A percentile compares a stretch with the other conserved stretches of the same genome.
phyloP scores from a whole-genome alignment of 306 rosid species.

The Cicer pinnatifidum region DNA sequence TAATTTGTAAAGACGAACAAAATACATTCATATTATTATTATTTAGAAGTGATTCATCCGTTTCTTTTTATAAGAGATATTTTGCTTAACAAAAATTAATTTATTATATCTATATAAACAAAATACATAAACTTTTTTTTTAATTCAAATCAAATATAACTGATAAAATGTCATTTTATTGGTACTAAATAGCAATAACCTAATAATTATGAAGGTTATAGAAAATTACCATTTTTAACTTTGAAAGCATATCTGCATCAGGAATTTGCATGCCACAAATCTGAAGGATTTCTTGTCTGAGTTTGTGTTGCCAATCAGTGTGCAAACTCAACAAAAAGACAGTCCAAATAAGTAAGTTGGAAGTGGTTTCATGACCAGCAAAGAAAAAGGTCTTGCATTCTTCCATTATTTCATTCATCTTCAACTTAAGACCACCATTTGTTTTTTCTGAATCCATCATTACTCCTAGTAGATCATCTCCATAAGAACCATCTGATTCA shows the following conservation, averaged over 20 bases:
- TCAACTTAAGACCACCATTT: conserved; percentile 27
- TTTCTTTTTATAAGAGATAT: no score
- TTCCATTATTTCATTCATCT: conserved; percentile 40
- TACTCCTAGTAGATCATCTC: conserved; percentile 47
- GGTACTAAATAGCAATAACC: no score
- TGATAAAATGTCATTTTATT: no score
- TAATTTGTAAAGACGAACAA: no score
- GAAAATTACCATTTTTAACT: conserved; percentile 41
- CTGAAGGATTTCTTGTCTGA: conserved; percentile 43
- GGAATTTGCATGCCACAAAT: conserved; percentile 41
- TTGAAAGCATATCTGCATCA: conserved; percentile 39
- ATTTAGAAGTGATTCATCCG: no score
- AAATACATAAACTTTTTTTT: no score
- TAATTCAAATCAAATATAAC: no score
- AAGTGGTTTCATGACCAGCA: conserved; percentile 51
- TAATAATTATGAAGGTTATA: no score
- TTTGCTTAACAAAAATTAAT: no score
- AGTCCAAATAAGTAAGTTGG: conserved; percentile 46
- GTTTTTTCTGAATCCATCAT: conserved; percentile 39
- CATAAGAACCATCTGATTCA: conserved; percentile 15
- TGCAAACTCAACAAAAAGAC: conserved; percentile 40
- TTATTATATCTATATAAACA: no score
- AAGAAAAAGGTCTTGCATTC: conserved; percentile 52
- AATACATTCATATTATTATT: no score
- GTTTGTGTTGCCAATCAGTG: conserved; percentile 47